phyloP scores from a whole-genome alignment of 2,329 filamentous ascomycete species.

The Proliferodiscus dingleyae region DNA sequence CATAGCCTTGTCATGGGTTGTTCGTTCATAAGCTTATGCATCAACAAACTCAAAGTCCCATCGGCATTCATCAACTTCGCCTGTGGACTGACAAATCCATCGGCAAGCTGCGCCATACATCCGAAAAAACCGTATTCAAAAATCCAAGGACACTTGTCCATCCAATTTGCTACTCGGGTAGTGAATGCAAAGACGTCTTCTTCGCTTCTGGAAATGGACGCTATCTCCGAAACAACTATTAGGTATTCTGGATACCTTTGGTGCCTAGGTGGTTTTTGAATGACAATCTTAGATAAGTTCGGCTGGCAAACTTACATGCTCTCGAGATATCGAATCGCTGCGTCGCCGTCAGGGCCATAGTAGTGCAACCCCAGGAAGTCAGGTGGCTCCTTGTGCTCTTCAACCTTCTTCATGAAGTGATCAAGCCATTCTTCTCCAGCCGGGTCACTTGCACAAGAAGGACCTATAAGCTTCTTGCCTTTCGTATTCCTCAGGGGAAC shows the following conservation, averaged over 20 bases:
- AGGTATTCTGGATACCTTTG: conserved; percentile 32
- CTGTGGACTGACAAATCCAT: conserved; percentile 41
- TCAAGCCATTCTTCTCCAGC: conserved; percentile 38
- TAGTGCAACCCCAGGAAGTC: conserved; percentile 42
- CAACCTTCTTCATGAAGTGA: conserved; percentile 37
- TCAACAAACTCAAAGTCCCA: conserved; percentile 36
- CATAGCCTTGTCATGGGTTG: conserved; percentile 17
- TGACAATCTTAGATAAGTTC: background rate
- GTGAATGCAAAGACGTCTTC: conserved; percentile 37
- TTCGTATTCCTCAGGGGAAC: conserved; percentile 33
- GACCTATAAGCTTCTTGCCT: conserved; percentile 36
- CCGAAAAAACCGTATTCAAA: conserved; percentile 42
- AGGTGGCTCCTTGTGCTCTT: conserved; percentile 31
- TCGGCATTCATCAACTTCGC: conserved; percentile 42
- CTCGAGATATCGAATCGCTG: conserved; percentile 35
- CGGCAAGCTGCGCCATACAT: conserved; percentile 38
- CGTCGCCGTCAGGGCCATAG: conserved; percentile 34
- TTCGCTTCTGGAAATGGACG: conserved; percentile 35
- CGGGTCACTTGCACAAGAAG: conserved; percentile 35
- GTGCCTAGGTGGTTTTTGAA: conserved; percentile 10
- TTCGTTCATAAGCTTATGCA: conserved; percentile 24
- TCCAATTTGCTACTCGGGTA: conserved; percentile 37
- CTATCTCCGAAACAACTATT: conserved; percentile 40
- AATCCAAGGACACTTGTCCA: conserved; percentile 38
- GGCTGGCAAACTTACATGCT: conserved; percentile 27